Conservation (phyloP, 1,139 yeast species). For the Candida sojae region DNA sequence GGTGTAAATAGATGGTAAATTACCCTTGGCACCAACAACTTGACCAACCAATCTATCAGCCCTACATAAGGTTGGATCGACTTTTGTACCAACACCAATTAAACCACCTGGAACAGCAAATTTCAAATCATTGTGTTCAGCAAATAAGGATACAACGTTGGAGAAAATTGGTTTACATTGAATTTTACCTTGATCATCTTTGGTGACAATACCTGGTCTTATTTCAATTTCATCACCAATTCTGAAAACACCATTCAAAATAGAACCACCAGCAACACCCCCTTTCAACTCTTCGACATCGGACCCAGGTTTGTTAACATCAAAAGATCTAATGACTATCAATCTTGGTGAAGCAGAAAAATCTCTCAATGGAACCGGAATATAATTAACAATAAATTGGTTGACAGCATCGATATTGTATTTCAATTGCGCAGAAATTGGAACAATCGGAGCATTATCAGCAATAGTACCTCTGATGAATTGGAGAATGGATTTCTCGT, state of each 20-base stretch:
- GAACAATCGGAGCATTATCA: slow-evolving; percentile 98
- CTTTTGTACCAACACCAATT: slow-evolving; percentile 99
- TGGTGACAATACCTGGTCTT: slow-evolving; percentile 97
- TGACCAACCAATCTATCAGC: slow-evolving; percentile 99
- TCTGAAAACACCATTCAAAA: slow-evolving; percentile 93
- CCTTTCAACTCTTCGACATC: slow-evolving; percentile 97
- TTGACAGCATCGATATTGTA: slow-evolving; percentile 98
- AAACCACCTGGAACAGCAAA: slow-evolving; percentile 99
- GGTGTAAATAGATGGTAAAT: slow-evolving; percentile 92
- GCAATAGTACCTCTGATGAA: slow-evolving; percentile 98
- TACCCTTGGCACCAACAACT: slow-evolving; percentile 97
- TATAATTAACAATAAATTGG: slow-evolving; percentile 91
- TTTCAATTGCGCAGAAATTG: slow-evolving; percentile 97
- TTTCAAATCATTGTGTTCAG: slow-evolving; percentile 96
- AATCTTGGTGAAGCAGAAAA: slow-evolving; percentile 91
- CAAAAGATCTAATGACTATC: slow-evolving; percentile 97
- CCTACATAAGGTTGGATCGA: slow-evolving; percentile 98
- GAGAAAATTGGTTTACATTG: slow-evolving; percentile 97
- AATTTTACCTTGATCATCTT: slow-evolving; percentile 88
- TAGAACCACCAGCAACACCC: slow-evolving; percentile 99
- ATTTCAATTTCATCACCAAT: slow-evolving; percentile 98
- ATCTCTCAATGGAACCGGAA: slow-evolving; percentile 96
- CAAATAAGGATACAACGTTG: slow-evolving; percentile 88
- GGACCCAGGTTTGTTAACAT: slow-evolving; percentile 98
- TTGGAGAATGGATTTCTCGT: slow-evolving; percentile 85